Percentiles rank a stretch among this genome's conserved stretches.
phyloP scores from a whole-genome alignment of 257 asterid species.

The Cruciata laevipes region DNA sequence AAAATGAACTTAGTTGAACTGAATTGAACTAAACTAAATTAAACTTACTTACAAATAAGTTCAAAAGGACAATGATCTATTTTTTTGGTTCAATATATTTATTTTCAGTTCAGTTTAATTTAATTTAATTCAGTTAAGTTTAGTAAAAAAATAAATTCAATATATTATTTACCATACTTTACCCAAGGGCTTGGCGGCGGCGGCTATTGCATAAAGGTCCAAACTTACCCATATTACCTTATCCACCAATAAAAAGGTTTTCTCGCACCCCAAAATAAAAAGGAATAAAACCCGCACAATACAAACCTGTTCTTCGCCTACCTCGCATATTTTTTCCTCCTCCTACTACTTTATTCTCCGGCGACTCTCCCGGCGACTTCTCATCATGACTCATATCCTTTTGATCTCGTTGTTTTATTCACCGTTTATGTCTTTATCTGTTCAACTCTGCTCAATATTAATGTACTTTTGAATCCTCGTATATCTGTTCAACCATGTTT shows the following conservation, averaged over 20 bases:
- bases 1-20: too few species aligned
- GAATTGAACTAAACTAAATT: too few species aligned
- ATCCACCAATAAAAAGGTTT: neutral
- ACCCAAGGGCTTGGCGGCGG: too few species aligned
- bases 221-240: neutral
- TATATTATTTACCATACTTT: too few species aligned
- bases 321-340: neutral
- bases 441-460: neutral
- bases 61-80: too few species aligned
- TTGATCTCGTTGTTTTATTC: neutral
- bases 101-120: too few species aligned
- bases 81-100: too few species aligned
- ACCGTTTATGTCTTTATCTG: neutral
- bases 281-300: neutral
- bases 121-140: too few species aligned
- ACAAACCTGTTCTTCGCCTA: neutral
- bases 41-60: too few species aligned
- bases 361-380: slow-evolving; percentile 15
- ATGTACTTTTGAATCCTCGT: neutral
- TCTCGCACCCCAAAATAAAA: neutral
- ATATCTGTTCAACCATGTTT: neutral
- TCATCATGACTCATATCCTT: slow-evolving; percentile 61
- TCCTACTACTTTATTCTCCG: slow-evolving; percentile 13
- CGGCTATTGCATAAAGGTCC: too few species aligned
- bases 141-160: too few species aligned